phyloP scores from a whole-genome alignment of 2,329 filamentous ascomycete genomes.

The Neonectria neomacrospora region DNA sequence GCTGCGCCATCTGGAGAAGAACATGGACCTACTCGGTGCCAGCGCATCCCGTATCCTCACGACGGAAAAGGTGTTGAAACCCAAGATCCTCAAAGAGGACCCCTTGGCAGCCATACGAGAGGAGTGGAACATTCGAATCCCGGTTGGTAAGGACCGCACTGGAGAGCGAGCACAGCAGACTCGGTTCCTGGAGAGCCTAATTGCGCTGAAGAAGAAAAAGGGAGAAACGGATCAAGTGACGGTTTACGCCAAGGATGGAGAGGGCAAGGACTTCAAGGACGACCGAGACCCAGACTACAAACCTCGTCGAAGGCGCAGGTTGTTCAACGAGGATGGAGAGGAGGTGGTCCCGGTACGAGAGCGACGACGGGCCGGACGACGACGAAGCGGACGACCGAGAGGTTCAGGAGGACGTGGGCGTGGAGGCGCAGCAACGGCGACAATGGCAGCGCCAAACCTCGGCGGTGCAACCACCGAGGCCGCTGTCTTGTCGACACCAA shows the following conservation, averaged over 20 bases:
- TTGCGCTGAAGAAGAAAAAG: constrained; percentile 70
- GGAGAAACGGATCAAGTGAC: constrained; percentile 75
- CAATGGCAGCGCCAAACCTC: constrained; percentile 25
- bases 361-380: constrained; percentile 30
- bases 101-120: constrained; percentile 53
- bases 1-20: constrained; percentile 63
- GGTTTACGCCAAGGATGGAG: constrained; percentile 61
- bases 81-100: constrained; percentile 52
- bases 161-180: constrained; percentile 61
- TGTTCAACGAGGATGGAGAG: constrained; percentile 43
- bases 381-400: constrained; percentile 39
- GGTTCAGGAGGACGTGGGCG: constrained; percentile 32
- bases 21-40: constrained; percentile 78
- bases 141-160: constrained; percentile 57
- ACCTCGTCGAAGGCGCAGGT: constrained; percentile 45
- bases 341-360: constrained; percentile 39
- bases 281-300: constrained; percentile 55
- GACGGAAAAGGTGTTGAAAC: constrained; percentile 68
- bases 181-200: constrained; percentile 73
- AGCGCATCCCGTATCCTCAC: constrained; percentile 77
- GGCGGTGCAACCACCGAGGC: constrained; percentile 25
- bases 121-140: constrained; percentile 58
- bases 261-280: constrained; percentile 55
- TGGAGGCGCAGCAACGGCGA: constrained; percentile 18
- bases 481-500: constrained; percentile 48